These are phyloP conservation scores for Jimgerdemannia lactiflua DNA, from an alignment of 192 early-diverging fungal genomes.

Conservation along the genomic window DNA sequence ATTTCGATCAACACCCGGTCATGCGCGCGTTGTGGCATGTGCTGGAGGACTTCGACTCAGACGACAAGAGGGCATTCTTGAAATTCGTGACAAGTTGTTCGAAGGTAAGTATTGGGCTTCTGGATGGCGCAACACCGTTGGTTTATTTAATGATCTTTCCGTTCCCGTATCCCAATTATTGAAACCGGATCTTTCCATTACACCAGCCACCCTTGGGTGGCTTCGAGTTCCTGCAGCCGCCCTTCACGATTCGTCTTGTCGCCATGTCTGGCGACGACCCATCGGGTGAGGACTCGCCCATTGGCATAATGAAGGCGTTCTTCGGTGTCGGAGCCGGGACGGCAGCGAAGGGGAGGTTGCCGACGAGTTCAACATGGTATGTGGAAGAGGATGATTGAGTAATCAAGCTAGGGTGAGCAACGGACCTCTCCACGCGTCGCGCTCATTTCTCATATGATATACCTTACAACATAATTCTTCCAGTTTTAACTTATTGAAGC, in stretches of 20 bases:
- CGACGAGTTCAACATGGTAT: constrained; percentile 50
- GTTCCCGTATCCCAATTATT: too few species aligned
- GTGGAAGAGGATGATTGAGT: background rate
- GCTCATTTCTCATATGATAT: background rate
- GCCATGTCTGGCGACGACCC: constrained; percentile 25
- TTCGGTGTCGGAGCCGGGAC: constrained; percentile 55
- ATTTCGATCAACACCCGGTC: constrained; percentile 67
- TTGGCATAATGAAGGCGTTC: constrained; percentile 48
- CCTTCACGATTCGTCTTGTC: constrained; percentile 56
- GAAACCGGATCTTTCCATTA: background rate
- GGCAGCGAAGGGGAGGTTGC: constrained; percentile 58
- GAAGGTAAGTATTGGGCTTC: constrained; percentile 41
- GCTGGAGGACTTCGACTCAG: constrained; percentile 52
- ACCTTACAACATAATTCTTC: background rate
- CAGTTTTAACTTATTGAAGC: constrained; percentile 57
- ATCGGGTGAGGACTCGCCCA: constrained; percentile 3
- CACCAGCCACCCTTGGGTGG: constrained; percentile 58
- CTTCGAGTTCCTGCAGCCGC: constrained; percentile 53
- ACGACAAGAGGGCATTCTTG: constrained; percentile 62
- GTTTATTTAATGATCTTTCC: too few species aligned
- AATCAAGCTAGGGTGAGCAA: background rate
- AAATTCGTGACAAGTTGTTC: constrained; percentile 79
- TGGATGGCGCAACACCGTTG: too few species aligned
- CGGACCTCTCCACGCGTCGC: background rate
- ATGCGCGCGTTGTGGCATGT: constrained; percentile 69